Evolutionary conservation across 164 flowering plant genomes (phyloP), one percentile per base, ranked within the genome.

Genomic region (Aristolochia fimbriata): DNA sequence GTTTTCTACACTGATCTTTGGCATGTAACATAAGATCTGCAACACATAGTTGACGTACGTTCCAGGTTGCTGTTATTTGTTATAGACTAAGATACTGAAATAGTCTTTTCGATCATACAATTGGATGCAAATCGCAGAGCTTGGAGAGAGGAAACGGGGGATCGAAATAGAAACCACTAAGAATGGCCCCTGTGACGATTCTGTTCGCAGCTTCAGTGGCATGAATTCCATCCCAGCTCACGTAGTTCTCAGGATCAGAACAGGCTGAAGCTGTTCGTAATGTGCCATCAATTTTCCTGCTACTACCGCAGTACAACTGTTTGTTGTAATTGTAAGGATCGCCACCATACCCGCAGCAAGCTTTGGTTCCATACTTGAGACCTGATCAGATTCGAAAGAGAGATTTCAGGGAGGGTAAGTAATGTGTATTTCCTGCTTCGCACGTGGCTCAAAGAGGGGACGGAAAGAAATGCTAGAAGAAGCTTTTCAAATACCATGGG

Each of bases 201-300:
- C 80, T 87, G 75, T 84, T 89, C 49, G 93, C 96, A 52, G 86
- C 96, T 64, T 92, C 98, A 11, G 97, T 83, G 53, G 84, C 69
- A 74, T 93, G 98, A 13, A 86, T 74, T 9, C 98, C 98, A 76
- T 93, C 98, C 96, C 96, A 93, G 66, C 96, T 92, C 6, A 84
- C 88, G 70, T 85, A 87, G 58, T 84, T 81, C n/a, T 76, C 7
- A 0, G 96, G 96, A 51, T 87, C 88, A 23, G 49, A 49, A 64
- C 96, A 87, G 31, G 88, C 86, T 59, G 61, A 23, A 37, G 90
- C 88, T 46, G 81, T 78, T 12, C 76, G 62, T 14, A 1, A 71
- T 6, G 57, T 72, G 8, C 89, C 90, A 58, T 81, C 65, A 0
- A 84, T 72, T 25, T 57, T 64, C 65, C 73, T 87, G 19, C 59